Conservation (phyloP, 2,329 filamentous ascomycete species). For the Volutella citrinella region DNA sequence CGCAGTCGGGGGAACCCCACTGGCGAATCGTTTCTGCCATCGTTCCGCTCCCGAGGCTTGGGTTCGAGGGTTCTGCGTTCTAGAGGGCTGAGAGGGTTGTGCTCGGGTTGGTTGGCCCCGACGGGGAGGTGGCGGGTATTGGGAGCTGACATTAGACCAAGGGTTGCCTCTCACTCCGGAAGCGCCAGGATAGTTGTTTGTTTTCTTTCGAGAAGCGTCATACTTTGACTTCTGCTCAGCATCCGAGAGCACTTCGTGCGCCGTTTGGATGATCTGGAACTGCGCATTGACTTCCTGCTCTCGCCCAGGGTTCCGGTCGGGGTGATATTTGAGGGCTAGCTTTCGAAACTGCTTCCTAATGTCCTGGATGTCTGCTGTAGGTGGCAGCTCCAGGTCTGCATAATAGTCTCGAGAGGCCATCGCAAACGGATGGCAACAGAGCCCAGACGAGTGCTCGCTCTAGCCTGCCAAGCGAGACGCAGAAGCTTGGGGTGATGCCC, state of each 20-base stretch:
- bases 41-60: constrained; percentile 41
- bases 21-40: constrained; percentile 41
- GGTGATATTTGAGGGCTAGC: constrained; percentile 85
- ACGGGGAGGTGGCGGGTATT: constrained; percentile 50
- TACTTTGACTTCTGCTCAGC: constrained; percentile 50
- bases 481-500: constrained; percentile 3
- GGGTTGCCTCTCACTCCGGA: constrained; percentile 58
- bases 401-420: constrained; percentile 72
- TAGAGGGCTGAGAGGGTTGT: constrained; percentile 15
- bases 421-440: constrained; percentile 11
- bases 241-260: constrained; percentile 69
- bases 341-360: constrained; percentile 86
- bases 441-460: constrained; percentile 5
- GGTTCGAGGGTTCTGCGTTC: constrained; percentile 11
- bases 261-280: constrained; percentile 83
- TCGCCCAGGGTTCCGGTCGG: constrained; percentile 81
- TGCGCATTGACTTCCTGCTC: constrained; percentile 77
- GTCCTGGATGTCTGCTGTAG: constrained; percentile 66
- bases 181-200: constrained; percentile 40
- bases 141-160: constrained; percentile 47
- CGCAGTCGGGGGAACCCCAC: constrained; percentile 41
- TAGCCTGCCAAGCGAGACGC: constrained; percentile 3
- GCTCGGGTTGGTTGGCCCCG: constrained; percentile 27
- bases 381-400: constrained; percentile 71
- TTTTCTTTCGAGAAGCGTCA: constrained; percentile 43